Conservation (phyloP, 2,329 filamentous ascomycete genomes). For the Colletotrichum noveboracense region DNA sequence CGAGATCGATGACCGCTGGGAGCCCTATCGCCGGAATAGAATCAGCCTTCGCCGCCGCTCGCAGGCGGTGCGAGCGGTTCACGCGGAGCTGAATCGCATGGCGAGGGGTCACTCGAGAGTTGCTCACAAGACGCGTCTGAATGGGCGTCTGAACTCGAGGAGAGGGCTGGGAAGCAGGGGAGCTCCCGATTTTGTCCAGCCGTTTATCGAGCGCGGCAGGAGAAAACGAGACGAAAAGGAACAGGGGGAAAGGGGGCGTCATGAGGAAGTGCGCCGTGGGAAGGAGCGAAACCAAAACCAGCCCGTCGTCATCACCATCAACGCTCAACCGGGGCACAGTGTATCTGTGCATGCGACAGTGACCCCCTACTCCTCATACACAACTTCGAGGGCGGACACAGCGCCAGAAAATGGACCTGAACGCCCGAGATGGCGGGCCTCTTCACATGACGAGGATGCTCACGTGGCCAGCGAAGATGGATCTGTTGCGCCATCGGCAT, state of each 20-base stretch:
- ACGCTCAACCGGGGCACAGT: neutral
- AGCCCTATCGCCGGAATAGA: neutral
- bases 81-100: neutral
- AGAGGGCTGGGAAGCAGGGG: neutral
- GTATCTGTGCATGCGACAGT: neutral
- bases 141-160: neutral
- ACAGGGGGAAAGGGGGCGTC: neutral
- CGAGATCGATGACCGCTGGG: neutral
- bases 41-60: neutral
- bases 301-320: neutral
- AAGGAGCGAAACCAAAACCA: neutral
- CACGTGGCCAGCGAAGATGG: neutral
- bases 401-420: neutral
- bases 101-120: neutral
- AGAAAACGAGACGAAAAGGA: neutral
- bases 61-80: neutral
- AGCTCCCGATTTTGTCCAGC: neutral
- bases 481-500: neutral
- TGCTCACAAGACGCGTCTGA: neutral
- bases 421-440: neutral
- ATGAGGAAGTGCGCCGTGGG: neutral
- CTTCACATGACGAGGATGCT: neutral
- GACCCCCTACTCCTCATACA: neutral
- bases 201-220: neutral
- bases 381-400: neutral